phyloP scores from a whole-genome alignment of 164 flowering plant species.

The Chimonanthus praecox region DNA sequence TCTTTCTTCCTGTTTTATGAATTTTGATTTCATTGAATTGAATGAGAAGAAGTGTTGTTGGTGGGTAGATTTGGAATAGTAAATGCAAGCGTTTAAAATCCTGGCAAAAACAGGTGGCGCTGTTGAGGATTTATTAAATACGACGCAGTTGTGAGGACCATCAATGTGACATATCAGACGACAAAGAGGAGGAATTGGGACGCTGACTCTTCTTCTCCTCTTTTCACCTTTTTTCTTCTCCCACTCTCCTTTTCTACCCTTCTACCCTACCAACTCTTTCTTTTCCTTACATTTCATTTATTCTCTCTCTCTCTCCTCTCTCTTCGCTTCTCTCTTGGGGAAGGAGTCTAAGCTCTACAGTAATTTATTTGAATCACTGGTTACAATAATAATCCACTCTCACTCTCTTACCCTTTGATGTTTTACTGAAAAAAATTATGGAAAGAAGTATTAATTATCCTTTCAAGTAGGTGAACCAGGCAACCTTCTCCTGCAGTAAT shows the following conservation, averaged over 20 bases:
- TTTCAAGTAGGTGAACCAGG: no score
- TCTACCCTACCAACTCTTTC: no score
- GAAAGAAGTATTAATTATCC: no score
- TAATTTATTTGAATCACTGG: neutral
- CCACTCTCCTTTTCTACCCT: neutral
- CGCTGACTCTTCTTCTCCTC: neutral
- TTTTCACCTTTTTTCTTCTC: neutral
- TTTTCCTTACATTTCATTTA: no score
- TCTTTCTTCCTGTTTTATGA: neutral
- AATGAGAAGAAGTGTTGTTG: neutral
- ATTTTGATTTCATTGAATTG: neutral
- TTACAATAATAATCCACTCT: neutral
- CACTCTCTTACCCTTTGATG: no score
- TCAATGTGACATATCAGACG: neutral
- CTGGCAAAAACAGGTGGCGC: neutral
- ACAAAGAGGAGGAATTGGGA: neutral
- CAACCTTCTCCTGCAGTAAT: no score
- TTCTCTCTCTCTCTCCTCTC: no score
- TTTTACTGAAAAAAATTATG: no score
- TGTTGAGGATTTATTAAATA: neutral
- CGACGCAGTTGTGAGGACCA: neutral
- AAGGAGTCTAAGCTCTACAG: neutral
- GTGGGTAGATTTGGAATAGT: neutral
- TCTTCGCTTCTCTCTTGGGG: neutral
- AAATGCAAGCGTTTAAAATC: neutral